Evolutionary conservation across 768 basidiomycete species (phyloP).

Genomic region (Boletus bicolor): DNA sequence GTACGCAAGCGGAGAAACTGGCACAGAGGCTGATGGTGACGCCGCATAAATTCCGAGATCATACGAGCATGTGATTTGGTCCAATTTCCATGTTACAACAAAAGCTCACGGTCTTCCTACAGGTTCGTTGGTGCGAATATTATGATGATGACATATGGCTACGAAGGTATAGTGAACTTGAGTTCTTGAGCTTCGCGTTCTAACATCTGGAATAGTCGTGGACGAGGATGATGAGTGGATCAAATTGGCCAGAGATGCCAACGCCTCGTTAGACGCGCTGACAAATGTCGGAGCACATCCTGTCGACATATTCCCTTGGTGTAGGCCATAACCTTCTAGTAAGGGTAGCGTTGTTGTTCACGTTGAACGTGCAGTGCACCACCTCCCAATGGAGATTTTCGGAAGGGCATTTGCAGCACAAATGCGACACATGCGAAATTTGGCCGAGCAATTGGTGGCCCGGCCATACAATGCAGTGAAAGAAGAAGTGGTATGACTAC

Average conservation of each 20-base stretch:
- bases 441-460: not conserved
- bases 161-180: not conserved
- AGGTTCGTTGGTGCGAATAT: conserved; percentile 5
- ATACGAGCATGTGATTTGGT: not conserved
- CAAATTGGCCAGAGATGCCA: conserved; percentile 2
- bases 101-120: no score
- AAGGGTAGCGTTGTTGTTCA: not conserved
- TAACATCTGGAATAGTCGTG: not conserved
- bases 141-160: conserved; percentile 5
- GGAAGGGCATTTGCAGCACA: not conserved
- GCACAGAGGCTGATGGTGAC: not conserved
- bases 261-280: conserved; percentile 1
- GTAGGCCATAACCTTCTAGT: not conserved
- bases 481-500: not conserved
- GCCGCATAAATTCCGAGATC: not conserved
- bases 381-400: conserved; percentile 3
- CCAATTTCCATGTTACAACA: not conserved
- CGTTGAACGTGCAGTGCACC: not conserved
- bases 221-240: conserved; percentile 4
- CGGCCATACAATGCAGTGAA: conserved; percentile 1
- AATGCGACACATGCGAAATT: conserved; percentile 4
- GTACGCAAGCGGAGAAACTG: not conserved
- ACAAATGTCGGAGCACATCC: conserved; percentile 5
- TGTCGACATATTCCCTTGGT: conserved; percentile 7
- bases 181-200: not conserved